Base-by-base conservation (phyloP, 1,139 yeast genomes). In the Nematodospora anomalae region DNA sequence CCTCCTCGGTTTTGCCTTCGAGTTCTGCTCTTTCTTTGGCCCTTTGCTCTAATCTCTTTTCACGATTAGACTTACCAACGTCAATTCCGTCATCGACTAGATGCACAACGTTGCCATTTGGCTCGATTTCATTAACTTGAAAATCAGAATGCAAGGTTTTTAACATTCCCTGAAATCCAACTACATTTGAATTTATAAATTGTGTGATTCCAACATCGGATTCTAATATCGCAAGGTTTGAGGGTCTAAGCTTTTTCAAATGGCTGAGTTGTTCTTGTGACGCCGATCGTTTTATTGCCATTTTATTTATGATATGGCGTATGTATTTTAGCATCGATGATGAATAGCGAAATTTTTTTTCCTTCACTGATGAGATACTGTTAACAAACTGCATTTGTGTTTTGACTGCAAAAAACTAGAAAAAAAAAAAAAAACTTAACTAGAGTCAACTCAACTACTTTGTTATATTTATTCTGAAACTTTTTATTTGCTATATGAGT, bases 111-210 rank as follows among this genome's bases (percentile, higher is more conserved):
- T 75, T 62, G 1, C 88, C 95, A 18, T 76, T 64, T 21, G 64
- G 50, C 42, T 73, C 83, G 42, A 92, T 83, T 59, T 94, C 98
- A 57, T 89, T 88, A 30, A 92, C 98, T 55, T 88, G 73, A 57
- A 94, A 94, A 58, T 92, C 98, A n/a, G 96, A 82, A 61, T 89
- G 89, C 45, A 96, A 71, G 52, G 86, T 95, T 58, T 92, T 92
- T 49, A 92, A 71, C 10, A 76, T 73, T 2, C 97, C 98, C 16
- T 60, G 60, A 47, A 92, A 88, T 2, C 96, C 95, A 3, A 73
- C 63, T 7, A 69, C 57, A 10, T 64, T 68, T 4, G 70, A 55
- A 38, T 80, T 79, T 26, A 88, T 63, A 51, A 68, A 89, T 39
- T 78, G 76, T 1, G 88, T 79, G 45, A 92, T 90, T 5, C 97